Percentiles rank a stretch among this genome's conserved stretches.
Conservation (phyloP, 139 green algal genomes). For the Volvox africanus region DNA sequence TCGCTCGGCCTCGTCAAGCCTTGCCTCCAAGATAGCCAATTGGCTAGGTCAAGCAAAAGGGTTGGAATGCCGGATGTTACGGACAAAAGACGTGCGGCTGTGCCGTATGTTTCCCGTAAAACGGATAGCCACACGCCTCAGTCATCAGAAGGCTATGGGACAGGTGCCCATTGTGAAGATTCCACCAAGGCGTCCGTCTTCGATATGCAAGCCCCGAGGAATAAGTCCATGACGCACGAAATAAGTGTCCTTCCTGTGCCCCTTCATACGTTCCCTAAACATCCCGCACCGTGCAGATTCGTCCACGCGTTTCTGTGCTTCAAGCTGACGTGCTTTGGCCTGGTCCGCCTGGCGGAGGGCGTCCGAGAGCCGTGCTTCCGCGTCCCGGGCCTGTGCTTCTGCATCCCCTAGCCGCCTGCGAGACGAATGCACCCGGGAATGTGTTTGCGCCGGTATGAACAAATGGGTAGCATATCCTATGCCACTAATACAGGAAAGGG, state of each 20-base stretch:
- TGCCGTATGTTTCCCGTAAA: too few species aligned
- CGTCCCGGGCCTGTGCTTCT: conserved; percentile 45
- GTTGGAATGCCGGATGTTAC: too few species aligned
- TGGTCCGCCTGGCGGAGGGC: conserved; percentile 37
- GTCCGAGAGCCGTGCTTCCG: conserved; percentile 33
- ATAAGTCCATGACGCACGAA: background rate
- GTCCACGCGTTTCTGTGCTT: conserved; percentile 52
- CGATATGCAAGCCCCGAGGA: too few species aligned
- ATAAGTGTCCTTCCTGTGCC: background rate
- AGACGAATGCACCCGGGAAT: too few species aligned
- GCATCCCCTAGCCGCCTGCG: conserved; percentile 30
- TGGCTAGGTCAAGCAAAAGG: conserved; percentile 43
- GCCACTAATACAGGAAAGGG: too few species aligned
- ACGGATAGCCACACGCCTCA: too few species aligned
- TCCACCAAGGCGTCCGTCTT: too few species aligned
- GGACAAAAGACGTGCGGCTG: too few species aligned
- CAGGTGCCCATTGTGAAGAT: too few species aligned
- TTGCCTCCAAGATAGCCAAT: conserved; percentile 46
- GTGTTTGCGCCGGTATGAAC: too few species aligned
- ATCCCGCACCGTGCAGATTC: conserved; percentile 40
- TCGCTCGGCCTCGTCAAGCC: conserved; percentile 54
- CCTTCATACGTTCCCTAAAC: background rate
- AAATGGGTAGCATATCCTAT: too few species aligned
- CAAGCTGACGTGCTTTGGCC: conserved; percentile 44
- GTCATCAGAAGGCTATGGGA: too few species aligned